A percentile compares a stretch with the other conserved stretches of the same genome.
These are phyloP conservation scores for Hordeum pubiflorum DNA, from an alignment of 202 grass and related monocot genomes.

Conservation along the genomic window DNA sequence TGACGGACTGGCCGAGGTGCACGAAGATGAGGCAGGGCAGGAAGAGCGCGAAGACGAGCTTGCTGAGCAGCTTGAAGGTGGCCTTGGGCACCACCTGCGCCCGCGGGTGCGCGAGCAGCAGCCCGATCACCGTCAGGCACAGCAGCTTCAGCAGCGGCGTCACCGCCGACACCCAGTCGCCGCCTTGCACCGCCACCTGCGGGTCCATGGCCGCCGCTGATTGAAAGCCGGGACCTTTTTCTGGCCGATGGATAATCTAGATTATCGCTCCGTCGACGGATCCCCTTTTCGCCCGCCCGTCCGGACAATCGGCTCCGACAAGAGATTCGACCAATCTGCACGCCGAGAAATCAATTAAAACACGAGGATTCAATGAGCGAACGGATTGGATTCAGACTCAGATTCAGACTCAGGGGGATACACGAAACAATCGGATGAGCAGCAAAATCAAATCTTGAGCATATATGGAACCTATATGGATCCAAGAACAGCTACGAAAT, in stretches of 20 bases:
- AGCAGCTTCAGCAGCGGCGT: conserved; percentile 71
- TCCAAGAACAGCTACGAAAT: not conserved
- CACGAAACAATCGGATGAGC: not conserved
- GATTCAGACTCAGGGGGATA: not conserved
- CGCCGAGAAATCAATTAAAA: not conserved
- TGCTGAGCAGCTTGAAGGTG: conserved; percentile 87
- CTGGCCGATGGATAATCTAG: not conserved
- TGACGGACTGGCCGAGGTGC: conserved; percentile 61
- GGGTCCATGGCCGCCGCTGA: conserved; percentile 18
- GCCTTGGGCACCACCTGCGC: conserved; percentile 62
- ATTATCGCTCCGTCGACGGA: not conserved
- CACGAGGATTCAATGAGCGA: not conserved
- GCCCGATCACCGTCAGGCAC: conserved; percentile 59
- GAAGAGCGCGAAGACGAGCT: conserved; percentile 75
- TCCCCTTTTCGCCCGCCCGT: not conserved
- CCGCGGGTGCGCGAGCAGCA: conserved; percentile 46
- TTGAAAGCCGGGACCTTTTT: not conserved
- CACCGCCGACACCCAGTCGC: conserved; percentile 64
- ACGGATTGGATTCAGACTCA: not conserved
- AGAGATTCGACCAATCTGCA: not conserved
- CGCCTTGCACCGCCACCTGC: conserved; percentile 37
- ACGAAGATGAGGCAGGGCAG: conserved; percentile 85
- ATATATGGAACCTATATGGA: not conserved
- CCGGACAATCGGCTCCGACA: not conserved
- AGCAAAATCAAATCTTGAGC: not conserved